Evolutionary conservation across 2,329 filamentous ascomycete genomes (phyloP).

Genomic region (Sporothrix dimorphospora): DNA sequence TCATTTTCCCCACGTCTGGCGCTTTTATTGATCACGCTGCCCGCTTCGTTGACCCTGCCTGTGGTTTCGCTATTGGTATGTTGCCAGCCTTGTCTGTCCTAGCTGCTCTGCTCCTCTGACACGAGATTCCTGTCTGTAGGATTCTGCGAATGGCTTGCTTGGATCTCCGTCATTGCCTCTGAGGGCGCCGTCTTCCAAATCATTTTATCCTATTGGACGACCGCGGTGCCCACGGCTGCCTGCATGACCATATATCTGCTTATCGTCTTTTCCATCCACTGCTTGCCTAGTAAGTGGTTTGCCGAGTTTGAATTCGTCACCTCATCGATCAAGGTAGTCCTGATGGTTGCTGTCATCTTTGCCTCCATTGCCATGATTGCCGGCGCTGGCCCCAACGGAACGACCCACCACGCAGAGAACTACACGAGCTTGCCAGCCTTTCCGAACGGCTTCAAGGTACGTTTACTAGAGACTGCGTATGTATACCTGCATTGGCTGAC

Average conservation of each 20-base stretch:
- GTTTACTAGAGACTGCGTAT: too few relatives aligned
- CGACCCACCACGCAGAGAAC: too few relatives aligned
- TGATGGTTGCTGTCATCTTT: background rate
- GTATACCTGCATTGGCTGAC: too few relatives aligned
- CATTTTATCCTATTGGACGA: conserved; percentile 13
- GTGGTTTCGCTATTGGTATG: conserved; percentile 14
- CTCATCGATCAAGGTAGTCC: background rate
- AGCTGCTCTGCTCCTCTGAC: too few relatives aligned
- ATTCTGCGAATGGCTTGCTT: conserved; percentile 16
- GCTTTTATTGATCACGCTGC: conserved; percentile 21
- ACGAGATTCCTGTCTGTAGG: too few relatives aligned
- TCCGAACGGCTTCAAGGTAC: too few relatives aligned
- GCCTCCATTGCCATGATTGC: too few relatives aligned
- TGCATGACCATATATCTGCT: conserved; percentile 25
- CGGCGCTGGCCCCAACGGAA: too few relatives aligned
- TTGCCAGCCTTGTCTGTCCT: too few relatives aligned
- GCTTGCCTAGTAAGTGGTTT: conserved; percentile 10
- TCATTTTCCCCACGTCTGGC: conserved; percentile 17
- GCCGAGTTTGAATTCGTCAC: conserved; percentile 18
- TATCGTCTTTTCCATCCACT: conserved; percentile 13
- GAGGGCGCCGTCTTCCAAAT: conserved; percentile 1
- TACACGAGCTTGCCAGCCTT: too few relatives aligned
- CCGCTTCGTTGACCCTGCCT: conserved; percentile 8
- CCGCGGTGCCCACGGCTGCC: conserved; percentile 12
- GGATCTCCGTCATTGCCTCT: background rate